Evolutionary conservation across 768 basidiomycete species (phyloP).

Genomic region (Trametes punicea): DNA sequence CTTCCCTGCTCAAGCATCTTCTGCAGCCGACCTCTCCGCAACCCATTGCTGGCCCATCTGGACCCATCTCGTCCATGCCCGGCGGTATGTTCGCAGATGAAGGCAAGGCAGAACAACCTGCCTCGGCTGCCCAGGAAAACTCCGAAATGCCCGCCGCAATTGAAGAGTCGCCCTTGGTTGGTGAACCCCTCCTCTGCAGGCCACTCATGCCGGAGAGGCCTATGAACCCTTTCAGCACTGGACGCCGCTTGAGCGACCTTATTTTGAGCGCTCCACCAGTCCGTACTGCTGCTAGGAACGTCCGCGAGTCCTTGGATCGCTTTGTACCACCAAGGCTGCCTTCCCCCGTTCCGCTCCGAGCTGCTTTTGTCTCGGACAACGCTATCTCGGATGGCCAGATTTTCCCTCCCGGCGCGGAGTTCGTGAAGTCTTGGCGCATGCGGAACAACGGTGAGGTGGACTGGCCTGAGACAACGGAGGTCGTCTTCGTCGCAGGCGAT

Average conservation of each 20-base stretch:
- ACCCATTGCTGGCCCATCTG: neutral
- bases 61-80: slow-evolving; percentile 13
- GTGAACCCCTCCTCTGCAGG: slow-evolving; percentile 25
- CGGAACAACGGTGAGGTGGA: slow-evolving; percentile 56
- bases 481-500: slow-evolving; percentile 71
- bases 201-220: slow-evolving; percentile 16
- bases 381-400: slow-evolving; percentile 73
- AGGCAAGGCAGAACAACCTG: neutral
- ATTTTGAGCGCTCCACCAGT: slow-evolving; percentile 7
- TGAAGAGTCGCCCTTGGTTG: slow-evolving; percentile 25
- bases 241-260: slow-evolving; percentile 7
- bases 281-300: neutral
- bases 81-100: slow-evolving; percentile 21
- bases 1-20: slow-evolving; percentile 25
- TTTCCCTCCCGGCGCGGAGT: slow-evolving; percentile 82
- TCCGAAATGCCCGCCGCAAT: neutral
- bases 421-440: slow-evolving; percentile 81
- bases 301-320: slow-evolving; percentile 1
- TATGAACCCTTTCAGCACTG: neutral
- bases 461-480: slow-evolving; percentile 68
- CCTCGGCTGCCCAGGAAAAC: neutral
- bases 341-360: slow-evolving; percentile 37
- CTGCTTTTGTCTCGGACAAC: slow-evolving; percentile 60
- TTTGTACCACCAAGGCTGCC: neutral
- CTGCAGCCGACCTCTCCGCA: slow-evolving; percentile 21